phyloP scores from a whole-genome alignment of 495 filamentous ascomycete genomes.

The Chlorociboria aeruginascens region DNA sequence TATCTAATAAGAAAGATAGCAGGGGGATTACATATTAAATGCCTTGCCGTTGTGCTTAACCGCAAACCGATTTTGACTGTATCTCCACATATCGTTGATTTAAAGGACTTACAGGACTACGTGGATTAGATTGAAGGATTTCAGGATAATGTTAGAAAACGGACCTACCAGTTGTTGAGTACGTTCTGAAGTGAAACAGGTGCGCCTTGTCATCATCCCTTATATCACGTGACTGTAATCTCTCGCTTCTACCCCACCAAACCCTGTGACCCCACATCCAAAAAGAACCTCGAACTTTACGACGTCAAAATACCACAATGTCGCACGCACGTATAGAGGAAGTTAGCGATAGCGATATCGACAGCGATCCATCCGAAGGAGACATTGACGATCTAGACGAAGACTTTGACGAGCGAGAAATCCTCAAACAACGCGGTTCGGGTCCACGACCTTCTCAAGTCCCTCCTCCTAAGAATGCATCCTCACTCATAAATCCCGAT shows the following conservation, averaged over 20 bases:
- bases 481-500: slow-evolving; percentile 18
- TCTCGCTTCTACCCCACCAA: slow-evolving; percentile 4
- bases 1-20: no score
- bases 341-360: slow-evolving; percentile 54
- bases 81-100: no score
- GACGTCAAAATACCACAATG: slow-evolving; percentile 38
- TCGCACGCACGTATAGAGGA: slow-evolving; percentile 84
- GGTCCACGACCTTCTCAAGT: slow-evolving; percentile 17
- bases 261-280: slow-evolving; percentile 4
- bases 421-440: slow-evolving; percentile 11
- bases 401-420: slow-evolving; percentile 43
- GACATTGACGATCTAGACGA: slow-evolving; percentile 47
- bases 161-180: no score
- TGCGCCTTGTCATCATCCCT: no score
- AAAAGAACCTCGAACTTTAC: background rate
- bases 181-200: no score
- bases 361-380: slow-evolving; percentile 65
- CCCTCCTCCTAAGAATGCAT: slow-evolving; percentile 12
- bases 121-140: no score
- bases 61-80: no score
- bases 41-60: no score
- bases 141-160: no score
- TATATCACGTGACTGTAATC: no score
- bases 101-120: no score
- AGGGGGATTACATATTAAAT: no score